phyloP scores from a whole-genome alignment of 306 rosid species.

The Vigna radiata region DNA sequence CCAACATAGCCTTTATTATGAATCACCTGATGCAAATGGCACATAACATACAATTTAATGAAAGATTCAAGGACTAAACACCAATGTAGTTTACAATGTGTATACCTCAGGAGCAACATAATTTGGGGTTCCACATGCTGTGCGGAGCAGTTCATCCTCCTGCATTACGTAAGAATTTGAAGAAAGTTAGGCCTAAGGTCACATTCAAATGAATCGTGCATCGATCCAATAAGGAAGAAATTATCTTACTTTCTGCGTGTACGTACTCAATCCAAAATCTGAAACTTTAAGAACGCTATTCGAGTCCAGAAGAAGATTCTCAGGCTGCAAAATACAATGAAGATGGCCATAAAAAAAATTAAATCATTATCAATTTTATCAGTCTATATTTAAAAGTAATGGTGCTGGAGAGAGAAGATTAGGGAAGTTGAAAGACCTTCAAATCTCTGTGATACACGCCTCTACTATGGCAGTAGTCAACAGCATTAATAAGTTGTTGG shows the following conservation, averaged over 20 bases:
- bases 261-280: slow-evolving; percentile 92
- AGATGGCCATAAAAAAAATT: slow-evolving; percentile 18
- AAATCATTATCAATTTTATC: neutral
- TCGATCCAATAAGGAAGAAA: neutral
- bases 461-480: slow-evolving; percentile 97
- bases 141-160: slow-evolving; percentile 93
- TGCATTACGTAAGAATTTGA: slow-evolving; percentile 45
- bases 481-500: slow-evolving; percentile 91
- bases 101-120: slow-evolving; percentile 99
- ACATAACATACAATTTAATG: slow-evolving; percentile 31
- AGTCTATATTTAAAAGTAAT: slow-evolving; percentile 17
- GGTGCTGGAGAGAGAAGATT: neutral
- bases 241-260: slow-evolving; percentile 71
- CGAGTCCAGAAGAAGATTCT: slow-evolving; percentile 87
- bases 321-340: slow-evolving; percentile 74
- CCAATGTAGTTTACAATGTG: neutral
- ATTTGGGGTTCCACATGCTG: slow-evolving; percentile 99
- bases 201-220: slow-evolving; percentile 4
- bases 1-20: slow-evolving; percentile 91
- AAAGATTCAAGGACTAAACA: slow-evolving; percentile 35
- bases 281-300: slow-evolving; percentile 84
- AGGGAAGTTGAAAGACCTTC: slow-evolving; percentile 65
- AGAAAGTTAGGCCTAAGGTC: neutral
- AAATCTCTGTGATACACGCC: slow-evolving; percentile 96
- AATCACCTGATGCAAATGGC: slow-evolving; percentile 69